These are phyloP conservation scores for Fusarium pseudoanthophilum DNA, from an alignment of 2,329 filamentous ascomycete species.

Conservation along the genomic window DNA sequence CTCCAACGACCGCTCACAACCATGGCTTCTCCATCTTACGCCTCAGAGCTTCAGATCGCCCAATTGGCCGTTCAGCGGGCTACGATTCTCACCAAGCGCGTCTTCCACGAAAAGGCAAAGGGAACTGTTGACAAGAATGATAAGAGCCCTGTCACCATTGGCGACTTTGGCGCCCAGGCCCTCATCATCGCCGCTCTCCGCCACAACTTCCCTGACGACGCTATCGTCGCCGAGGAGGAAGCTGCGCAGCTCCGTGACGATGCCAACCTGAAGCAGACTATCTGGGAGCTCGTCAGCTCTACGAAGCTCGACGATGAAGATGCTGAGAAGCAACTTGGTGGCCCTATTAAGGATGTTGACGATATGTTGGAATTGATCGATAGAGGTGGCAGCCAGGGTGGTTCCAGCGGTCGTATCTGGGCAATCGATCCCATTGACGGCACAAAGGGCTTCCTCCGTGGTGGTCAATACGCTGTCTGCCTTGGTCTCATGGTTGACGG, in stretches of 20 bases:
- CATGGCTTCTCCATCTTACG: slow-evolving; percentile 64
- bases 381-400: slow-evolving; percentile 75
- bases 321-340: slow-evolving; percentile 73
- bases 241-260: slow-evolving; percentile 81
- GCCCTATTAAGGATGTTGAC: slow-evolving; percentile 73
- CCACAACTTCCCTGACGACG: slow-evolving; percentile 88
- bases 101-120: slow-evolving; percentile 85
- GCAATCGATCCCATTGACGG: slow-evolving; percentile 97
- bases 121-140: slow-evolving; percentile 92
- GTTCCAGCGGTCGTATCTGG: slow-evolving; percentile 84
- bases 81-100: slow-evolving; percentile 62
- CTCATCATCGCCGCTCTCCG: slow-evolving; percentile 92
- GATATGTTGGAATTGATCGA: slow-evolving; percentile 76
- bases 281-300: slow-evolving; percentile 85
- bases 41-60: slow-evolving; percentile 82
- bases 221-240: slow-evolving; percentile 96
- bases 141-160: slow-evolving; percentile 95
- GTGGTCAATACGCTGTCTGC: slow-evolving; percentile 97
- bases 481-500: slow-evolving; percentile 92
- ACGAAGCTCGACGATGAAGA: slow-evolving; percentile 70
- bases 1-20: slow-evolving; percentile 39
- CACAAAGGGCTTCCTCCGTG: slow-evolving; percentile 95
- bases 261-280: slow-evolving; percentile 69
- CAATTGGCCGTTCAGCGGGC: slow-evolving; percentile 89
- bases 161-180: slow-evolving; percentile 97